Evolutionary conservation across 345 rosid species (phyloP), one percentile per base, ranked within the genome.

Genomic region (Gossypium bickii): DNA sequence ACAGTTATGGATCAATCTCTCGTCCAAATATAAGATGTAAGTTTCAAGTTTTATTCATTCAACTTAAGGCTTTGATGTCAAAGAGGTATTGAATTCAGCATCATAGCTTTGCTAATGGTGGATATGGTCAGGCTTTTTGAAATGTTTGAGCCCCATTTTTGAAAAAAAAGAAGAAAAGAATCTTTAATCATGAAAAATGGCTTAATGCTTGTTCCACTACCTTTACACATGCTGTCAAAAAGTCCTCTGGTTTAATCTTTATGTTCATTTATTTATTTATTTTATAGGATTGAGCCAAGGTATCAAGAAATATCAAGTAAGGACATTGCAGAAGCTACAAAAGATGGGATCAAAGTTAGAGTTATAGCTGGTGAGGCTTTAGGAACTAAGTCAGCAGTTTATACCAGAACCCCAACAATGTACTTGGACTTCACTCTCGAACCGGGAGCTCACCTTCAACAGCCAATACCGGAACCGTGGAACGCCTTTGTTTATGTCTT

Each of bases 341-440:
- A 70, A 81, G 87, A 90, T 1, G 98, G 97, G 20, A 83, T 88
- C 53, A 82, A 82, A 41, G 98, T 94, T 24, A 82, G 92, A 43
- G 87, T 92, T 5, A 88, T 92, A 83, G 97, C 98, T 1, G 98
- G 98, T 17, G 98, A 92, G 77, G 85, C 97, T 53, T 78, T 92
- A 48, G 97, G 98, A 34, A 74, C 78, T 2, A 87, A 84, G 78
- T 92, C 97, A 70, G 89, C 88, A 44, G 71, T 94, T 76, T 89
- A 86, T 75, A 90, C 98, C 45, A 87, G 88, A 59, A 94, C 98
- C 24, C 98, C 98, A n/a, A 89, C 98, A 47, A 89, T 94, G 94
- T 94, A 88, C 81, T 62, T 94, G 77, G 98, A 94, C 45, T 92
- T 94, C 83, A 88, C 91, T 43, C 87, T 93, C 1, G 82, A 84